Evolutionary conservation across 176 grass and related monocot species (phyloP).

Genomic region (Aegilops sharonensis): DNA sequence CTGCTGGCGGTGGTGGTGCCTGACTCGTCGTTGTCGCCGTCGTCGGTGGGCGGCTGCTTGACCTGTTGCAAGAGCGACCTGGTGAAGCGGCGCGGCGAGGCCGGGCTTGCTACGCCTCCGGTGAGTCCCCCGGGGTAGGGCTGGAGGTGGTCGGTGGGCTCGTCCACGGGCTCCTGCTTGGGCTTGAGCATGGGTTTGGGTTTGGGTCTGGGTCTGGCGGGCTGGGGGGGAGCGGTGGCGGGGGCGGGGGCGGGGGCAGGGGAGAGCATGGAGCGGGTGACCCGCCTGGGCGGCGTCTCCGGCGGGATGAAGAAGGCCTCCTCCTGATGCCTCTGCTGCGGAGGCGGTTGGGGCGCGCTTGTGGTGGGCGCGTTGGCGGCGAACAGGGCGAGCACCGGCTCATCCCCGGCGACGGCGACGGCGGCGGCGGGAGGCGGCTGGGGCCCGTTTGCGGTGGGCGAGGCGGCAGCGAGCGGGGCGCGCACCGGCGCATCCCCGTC

Average conservation of each 20-base stretch:
- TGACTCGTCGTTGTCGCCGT: background rate
- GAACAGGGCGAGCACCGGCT: conserved; percentile 18
- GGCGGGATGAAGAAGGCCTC: conserved; percentile 24
- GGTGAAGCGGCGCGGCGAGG: conserved; percentile 45
- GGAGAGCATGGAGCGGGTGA: conserved; percentile 45
- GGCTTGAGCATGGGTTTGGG: background rate
- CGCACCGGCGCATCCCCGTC: no score
- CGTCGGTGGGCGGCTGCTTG: background rate
- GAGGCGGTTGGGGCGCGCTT: background rate
- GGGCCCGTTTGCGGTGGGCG: background rate
- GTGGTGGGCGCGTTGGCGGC: background rate
- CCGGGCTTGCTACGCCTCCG: background rate
- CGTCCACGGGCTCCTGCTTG: background rate
- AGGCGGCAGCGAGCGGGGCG: background rate
- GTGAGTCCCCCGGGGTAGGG: background rate
- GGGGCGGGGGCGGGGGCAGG: background rate
- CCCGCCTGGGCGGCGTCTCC: conserved; percentile 38
- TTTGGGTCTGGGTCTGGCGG: background rate
- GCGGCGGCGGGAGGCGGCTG: background rate
- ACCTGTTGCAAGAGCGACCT: conserved; percentile 57
- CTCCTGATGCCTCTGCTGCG: background rate
- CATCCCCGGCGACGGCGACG: background rate
- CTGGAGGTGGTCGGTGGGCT: background rate
- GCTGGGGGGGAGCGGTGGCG: background rate
- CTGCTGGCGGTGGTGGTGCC: conserved; percentile 38